Percentiles rank a stretch among this genome's conserved stretches.
These are phyloP conservation scores for Phytopythium ostracodes DNA, from an alignment of 352 stramenopile genomes.

Conservation along the genomic window DNA sequence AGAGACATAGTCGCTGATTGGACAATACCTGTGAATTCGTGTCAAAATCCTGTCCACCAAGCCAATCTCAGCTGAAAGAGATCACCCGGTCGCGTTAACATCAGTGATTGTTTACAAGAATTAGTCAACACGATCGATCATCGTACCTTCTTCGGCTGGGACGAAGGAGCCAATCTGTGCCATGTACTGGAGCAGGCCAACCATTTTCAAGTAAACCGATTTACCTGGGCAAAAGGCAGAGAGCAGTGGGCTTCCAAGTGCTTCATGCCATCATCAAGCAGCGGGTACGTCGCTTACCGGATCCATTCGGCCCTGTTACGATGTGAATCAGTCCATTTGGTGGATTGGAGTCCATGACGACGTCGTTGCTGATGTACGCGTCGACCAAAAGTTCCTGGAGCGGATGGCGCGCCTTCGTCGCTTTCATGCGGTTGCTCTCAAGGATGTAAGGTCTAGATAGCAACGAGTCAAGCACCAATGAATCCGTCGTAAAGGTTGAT, in stretches of 20 bases:
- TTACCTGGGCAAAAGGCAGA: conserved; percentile 50
- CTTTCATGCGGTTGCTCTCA: conserved; percentile 41
- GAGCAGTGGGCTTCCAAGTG: not conserved
- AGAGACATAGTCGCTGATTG: too few relatives aligned
- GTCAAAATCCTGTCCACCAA: conserved; percentile 77
- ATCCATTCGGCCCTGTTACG: conserved; percentile 83
- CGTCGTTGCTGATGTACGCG: conserved; percentile 81
- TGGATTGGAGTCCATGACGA: conserved; percentile 30
- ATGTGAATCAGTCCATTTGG: conserved; percentile 46
- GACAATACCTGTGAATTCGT: conserved; percentile 78
- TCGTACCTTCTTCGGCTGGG: conserved; percentile 58
- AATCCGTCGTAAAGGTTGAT: too few relatives aligned
- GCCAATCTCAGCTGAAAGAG: conserved; percentile 54
- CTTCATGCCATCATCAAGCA: not conserved
- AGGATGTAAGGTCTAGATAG: not conserved
- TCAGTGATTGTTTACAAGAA: not conserved
- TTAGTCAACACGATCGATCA: not conserved
- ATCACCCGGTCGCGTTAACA: not conserved
- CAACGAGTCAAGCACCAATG: not conserved
- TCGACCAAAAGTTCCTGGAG: conserved; percentile 84
- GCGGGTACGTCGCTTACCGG: conserved; percentile 30
- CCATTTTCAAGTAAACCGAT: conserved; percentile 85
- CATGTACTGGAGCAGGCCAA: conserved; percentile 83
- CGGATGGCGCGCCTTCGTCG: conserved; percentile 64
- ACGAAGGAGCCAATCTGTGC: conserved; percentile 82